A percentile compares a stretch with the other conserved stretches of the same genome.
phyloP scores from a whole-genome alignment of 352 stramenopile species.

The Phytophthora fragariaefolia region DNA sequence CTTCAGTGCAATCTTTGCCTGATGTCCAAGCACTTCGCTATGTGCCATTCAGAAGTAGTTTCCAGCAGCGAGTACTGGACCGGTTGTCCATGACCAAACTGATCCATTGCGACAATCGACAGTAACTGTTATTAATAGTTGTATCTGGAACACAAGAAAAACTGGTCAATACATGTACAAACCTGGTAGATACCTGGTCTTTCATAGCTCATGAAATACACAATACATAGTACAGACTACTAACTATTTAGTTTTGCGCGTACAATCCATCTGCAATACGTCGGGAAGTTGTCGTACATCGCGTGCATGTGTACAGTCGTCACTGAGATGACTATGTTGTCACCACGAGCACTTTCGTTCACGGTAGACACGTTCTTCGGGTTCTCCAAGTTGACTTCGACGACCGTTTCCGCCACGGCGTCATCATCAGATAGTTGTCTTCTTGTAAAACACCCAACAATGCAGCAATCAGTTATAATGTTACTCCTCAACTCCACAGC shows the following conservation, averaged over 20 bases:
- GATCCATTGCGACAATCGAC: constrained; percentile 5
- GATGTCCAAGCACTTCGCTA: not conserved
- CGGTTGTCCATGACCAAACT: constrained; percentile 7
- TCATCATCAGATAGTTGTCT: constrained; percentile 8
- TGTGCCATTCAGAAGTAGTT: constrained; percentile 9
- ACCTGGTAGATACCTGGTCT: not conserved
- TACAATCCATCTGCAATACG: constrained; percentile 4
- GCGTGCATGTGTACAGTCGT: constrained; percentile 1
- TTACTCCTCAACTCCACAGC: not conserved
- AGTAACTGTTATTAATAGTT: too few species aligned
- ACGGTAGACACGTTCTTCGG: constrained; percentile 10
- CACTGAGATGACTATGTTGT: constrained; percentile 9
- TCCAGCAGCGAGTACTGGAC: constrained; percentile 20
- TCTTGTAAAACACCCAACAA: not conserved
- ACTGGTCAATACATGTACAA: constrained; percentile 1
- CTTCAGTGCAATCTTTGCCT: not conserved
- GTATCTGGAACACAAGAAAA: constrained; percentile 9
- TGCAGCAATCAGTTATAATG: not conserved
- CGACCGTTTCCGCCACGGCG: constrained; percentile 10
- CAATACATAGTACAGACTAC: not conserved
- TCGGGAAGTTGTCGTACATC: constrained; percentile 9
- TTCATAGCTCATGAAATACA: not conserved
- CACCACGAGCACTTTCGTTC: constrained; percentile 7
- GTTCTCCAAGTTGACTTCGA: constrained; percentile 6
- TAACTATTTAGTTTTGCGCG: constrained; percentile 12